phyloP scores from a whole-genome alignment of 2,329 filamentous ascomycete species.

The Diaporthe ilicicola region DNA sequence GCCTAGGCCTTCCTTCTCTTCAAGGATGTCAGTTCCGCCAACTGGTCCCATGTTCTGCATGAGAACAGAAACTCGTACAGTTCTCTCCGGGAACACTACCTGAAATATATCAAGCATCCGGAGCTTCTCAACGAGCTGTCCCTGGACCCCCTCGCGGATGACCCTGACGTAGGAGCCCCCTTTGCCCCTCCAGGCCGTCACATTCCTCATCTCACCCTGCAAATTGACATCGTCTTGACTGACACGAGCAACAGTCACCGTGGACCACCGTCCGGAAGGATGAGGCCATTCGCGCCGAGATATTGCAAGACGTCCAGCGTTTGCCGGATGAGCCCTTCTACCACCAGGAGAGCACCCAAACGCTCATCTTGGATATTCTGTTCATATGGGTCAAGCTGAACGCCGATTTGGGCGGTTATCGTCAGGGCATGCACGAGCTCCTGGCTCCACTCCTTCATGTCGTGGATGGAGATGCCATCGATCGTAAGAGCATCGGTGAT shows the following conservation, averaged over 20 bases:
- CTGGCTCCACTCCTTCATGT: constrained; percentile 89
- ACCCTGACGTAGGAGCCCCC: constrained; percentile 59
- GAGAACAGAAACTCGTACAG: constrained; percentile 79
- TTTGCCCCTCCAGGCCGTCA: not conserved
- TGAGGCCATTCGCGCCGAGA: constrained; percentile 85
- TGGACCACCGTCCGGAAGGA: constrained; percentile 90
- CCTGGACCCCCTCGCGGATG: constrained; percentile 87
- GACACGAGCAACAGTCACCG: constrained; percentile 71
- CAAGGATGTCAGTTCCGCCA: constrained; percentile 67
- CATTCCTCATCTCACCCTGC: not conserved
- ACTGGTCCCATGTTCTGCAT: constrained; percentile 74
- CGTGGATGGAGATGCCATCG: constrained; percentile 81
- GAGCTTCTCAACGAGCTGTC: constrained; percentile 76
- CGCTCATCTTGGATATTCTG: constrained; percentile 84
- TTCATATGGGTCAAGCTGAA: constrained; percentile 97
- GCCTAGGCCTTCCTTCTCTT: constrained; percentile 82
- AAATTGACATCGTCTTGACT: constrained; percentile 14
- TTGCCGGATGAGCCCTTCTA: constrained; percentile 94
- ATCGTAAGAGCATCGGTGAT: constrained; percentile 50
- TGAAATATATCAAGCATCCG: constrained; percentile 85
- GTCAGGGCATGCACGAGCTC: constrained; percentile 99
- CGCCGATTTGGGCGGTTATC: constrained; percentile 83
- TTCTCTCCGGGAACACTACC: constrained; percentile 75
- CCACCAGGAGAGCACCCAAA: constrained; percentile 79
- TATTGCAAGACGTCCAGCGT: constrained; percentile 91